These are phyloP conservation scores for Verticillium nonalfalfae DNA, from an alignment of 2,329 filamentous ascomycete genomes.

Conservation along the genomic window DNA sequence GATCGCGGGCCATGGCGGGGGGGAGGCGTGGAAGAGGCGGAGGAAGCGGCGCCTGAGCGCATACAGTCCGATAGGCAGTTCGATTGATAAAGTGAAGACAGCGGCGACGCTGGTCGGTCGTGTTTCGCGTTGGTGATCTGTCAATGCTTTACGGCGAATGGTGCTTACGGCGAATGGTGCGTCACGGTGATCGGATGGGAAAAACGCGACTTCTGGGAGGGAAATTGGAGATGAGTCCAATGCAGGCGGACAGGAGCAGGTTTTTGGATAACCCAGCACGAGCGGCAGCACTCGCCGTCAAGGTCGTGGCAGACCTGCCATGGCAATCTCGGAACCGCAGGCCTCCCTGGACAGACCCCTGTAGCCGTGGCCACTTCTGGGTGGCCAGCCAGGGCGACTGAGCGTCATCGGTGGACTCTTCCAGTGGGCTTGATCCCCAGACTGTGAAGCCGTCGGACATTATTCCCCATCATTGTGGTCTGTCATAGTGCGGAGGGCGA, in stretches of 20 bases:
- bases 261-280: neutral
- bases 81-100: too few relatives aligned
- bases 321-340: neutral
- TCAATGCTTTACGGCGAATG: neutral
- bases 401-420: neutral
- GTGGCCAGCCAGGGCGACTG: neutral
- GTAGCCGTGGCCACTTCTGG: neutral
- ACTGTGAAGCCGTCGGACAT: neutral
- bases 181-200: neutral
- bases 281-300: neutral
- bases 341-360: neutral
- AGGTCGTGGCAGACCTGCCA: neutral
- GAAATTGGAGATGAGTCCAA: neutral
- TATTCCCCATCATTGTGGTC: neutral
- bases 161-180: neutral
- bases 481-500: neutral
- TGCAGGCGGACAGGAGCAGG: neutral
- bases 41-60: neutral
- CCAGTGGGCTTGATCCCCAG: neutral
- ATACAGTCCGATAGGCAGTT: neutral
- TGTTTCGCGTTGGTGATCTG: neutral
- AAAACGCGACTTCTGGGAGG: neutral
- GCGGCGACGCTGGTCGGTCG: neutral
- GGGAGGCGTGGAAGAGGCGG: neutral
- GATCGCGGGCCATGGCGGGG: neutral